phyloP scores from a whole-genome alignment of 179 eudicot species.

The Silene noctiflora region DNA sequence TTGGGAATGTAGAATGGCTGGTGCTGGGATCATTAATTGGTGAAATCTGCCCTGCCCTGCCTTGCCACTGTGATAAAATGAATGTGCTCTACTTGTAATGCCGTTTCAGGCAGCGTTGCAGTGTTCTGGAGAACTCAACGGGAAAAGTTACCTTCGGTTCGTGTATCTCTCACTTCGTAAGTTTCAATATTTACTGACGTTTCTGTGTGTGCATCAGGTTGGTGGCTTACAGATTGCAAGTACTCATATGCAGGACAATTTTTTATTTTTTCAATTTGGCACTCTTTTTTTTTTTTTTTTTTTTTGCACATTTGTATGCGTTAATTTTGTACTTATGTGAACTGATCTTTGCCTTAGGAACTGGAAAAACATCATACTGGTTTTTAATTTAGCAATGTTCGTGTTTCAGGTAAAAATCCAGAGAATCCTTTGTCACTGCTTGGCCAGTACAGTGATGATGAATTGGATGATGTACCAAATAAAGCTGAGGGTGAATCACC shows the following conservation, averaged over 20 bases:
- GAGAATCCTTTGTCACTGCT: slow-evolving; percentile 82
- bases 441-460: slow-evolving; percentile 97
- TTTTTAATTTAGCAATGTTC: slow-evolving; percentile 28
- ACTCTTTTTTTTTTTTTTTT: slow-evolving; percentile 22
- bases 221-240: slow-evolving; percentile 36
- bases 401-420: slow-evolving; percentile 57
- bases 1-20: slow-evolving; percentile 87
- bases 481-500: slow-evolving; percentile 34
- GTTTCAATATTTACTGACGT: slow-evolving; percentile 52
- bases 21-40: slow-evolving; percentile 73
- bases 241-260: slow-evolving; percentile 28
- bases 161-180: slow-evolving; percentile 88
- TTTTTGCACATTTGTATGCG: slow-evolving; percentile 4
- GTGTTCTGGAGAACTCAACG: slow-evolving; percentile 58
- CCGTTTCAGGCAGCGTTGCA: slow-evolving; percentile 55
- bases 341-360: slow-evolving; percentile 13
- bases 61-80: slow-evolving; percentile 50
- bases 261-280: slow-evolving; percentile 24
- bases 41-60: slow-evolving; percentile 64
- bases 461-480: slow-evolving; percentile 60
- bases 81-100: slow-evolving; percentile 66
- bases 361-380: slow-evolving; percentile 7
- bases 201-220: slow-evolving; percentile 59
- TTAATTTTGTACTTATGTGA: slow-evolving; percentile 1
- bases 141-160: slow-evolving; percentile 67